These are phyloP conservation scores for Nicotiana tomentosiformis DNA, from an alignment of 257 asterid species.

Conservation along the genomic window DNA sequence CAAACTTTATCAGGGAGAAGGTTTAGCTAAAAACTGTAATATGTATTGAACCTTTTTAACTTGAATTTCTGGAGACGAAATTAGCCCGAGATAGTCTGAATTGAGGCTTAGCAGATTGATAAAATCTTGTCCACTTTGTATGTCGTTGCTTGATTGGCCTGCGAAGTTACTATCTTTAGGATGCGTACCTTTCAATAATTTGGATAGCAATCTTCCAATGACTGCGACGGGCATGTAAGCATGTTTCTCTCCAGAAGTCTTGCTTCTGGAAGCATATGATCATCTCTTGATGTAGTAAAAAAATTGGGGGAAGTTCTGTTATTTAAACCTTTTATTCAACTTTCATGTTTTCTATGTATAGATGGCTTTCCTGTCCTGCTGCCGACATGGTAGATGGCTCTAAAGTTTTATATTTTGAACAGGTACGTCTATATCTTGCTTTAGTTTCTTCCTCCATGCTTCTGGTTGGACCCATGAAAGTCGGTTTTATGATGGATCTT, in stretches of 20 bases:
- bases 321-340: neutral
- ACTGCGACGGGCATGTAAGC: neutral
- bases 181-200: neutral
- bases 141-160: neutral
- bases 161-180: neutral
- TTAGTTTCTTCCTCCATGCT: neutral
- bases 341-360: slow-evolving; percentile 18
- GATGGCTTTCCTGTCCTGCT: slow-evolving; percentile 95
- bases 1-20: neutral
- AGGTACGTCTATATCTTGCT: slow-evolving; percentile 34
- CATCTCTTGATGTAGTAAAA: neutral
- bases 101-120: neutral
- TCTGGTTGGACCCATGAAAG: neutral
- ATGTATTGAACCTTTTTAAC: neutral
- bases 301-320: neutral
- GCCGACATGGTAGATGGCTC: slow-evolving; percentile 98
- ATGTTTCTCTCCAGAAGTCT: neutral
- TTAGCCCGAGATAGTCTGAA: neutral
- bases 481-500: neutral
- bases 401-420: slow-evolving; percentile 87
- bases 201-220: neutral
- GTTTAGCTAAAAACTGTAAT: neutral
- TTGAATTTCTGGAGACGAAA: neutral
- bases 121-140: neutral
- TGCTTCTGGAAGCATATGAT: neutral